phyloP scores from a whole-genome alignment of 345 rosid species.

The Gossypium rotundifolium region DNA sequence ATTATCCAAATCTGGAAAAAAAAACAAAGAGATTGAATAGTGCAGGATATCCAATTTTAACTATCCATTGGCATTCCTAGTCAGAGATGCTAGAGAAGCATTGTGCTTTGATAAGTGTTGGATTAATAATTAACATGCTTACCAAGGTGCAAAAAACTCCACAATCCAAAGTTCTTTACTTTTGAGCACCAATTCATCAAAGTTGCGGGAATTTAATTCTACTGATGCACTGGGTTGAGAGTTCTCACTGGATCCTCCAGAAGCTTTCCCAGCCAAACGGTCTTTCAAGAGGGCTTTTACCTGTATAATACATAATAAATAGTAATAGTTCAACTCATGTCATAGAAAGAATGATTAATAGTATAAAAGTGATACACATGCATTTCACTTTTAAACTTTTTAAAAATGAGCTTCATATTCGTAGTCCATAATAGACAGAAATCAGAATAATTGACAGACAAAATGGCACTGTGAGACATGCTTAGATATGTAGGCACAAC shows the following conservation, averaged over 20 bases:
- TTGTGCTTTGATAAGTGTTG: neutral
- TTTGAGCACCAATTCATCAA: constrained; percentile 73
- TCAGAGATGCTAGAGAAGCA: neutral
- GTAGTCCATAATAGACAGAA: neutral
- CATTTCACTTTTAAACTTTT: neutral
- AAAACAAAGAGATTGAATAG: too few relatives aligned
- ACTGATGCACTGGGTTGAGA: constrained; percentile 61
- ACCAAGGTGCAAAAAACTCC: constrained; percentile 97
- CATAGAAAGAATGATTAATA: neutral
- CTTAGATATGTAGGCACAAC: neutral
- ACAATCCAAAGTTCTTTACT: constrained; percentile 91
- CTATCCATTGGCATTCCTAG: too few relatives aligned
- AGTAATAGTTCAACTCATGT: neutral
- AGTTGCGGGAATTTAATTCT: constrained; percentile 68
- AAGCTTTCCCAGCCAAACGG: constrained; percentile 69
- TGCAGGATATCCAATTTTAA: too few relatives aligned
- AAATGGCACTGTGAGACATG: neutral
- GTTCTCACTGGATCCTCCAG: constrained; percentile 79
- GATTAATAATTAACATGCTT: constrained; percentile 17
- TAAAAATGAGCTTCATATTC: neutral
- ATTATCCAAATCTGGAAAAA: too few relatives aligned
- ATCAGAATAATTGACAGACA: neutral
- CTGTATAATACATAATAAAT: constrained; percentile 28
- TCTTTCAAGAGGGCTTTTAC: constrained; percentile 70
- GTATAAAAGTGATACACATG: neutral